Evolutionary conservation across 2,329 filamentous ascomycete species (phyloP), one percentile per base, ranked within the genome.

Genomic region (Cladosporium austrohemisphaericum): DNA sequence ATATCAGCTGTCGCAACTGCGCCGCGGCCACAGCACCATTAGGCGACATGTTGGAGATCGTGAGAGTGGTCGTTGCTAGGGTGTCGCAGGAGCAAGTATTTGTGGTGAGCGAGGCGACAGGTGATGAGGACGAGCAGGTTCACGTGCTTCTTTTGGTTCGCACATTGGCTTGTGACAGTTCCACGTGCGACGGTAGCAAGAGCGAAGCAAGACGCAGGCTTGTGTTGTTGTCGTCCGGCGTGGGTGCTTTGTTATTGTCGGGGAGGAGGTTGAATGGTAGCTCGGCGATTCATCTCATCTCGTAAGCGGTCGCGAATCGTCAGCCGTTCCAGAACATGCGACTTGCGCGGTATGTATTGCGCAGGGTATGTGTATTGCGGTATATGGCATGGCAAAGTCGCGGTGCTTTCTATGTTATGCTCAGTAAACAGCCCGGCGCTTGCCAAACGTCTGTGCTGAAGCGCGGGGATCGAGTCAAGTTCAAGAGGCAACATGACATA

Each of bases 1-100:
- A 83, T 54, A 86, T 78, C 41, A 84, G 73, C 60, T 84, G 79
- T 61, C 81, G 75, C 61, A 85, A 73, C 66, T 85, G 82, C 57
- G 71, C 71, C 49, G 77, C 75, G 53, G 81, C 74, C 62, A 80
- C 73, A 40, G 76, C 68, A 36, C 73, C 76, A 13, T 23, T 5
- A 36, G 78, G 76, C 50, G 79, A 75, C 80, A 83, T 84, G 60
- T 29, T 68, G 62, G 57, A 31, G 28, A 13, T 23, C 20, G 41
- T 7, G 13, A 16, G 8, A 11, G 45, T 22, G 36, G 36, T 49
- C 20, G 46, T 41, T 28, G 44, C 44, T 47, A 47, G 44, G 44
- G 33, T 18, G 33, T 29, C 33, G 44, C 28, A 47, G 44, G 44
- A 29, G 26, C 28, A 47, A 37, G 41, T 19, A 16, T 8, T 36